Evolutionary conservation across 345 rosid genomes (phyloP).

Genomic region (Eucalyptus polyanthemos): DNA sequence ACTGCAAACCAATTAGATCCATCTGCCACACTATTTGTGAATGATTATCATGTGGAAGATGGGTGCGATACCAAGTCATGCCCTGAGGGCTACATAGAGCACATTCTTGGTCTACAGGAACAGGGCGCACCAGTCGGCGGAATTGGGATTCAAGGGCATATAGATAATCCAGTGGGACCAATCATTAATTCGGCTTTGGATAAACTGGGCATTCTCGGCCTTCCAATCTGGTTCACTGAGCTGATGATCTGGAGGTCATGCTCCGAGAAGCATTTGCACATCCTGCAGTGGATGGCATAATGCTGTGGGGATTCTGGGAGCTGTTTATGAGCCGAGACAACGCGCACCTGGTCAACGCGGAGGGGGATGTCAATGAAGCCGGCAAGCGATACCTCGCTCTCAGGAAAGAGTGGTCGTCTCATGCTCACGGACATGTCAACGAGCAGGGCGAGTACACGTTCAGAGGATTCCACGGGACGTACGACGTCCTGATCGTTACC

Average conservation of each 20-base stretch:
- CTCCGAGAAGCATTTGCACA: slow-evolving; percentile 89
- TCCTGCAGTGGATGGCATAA: slow-evolving; percentile 77
- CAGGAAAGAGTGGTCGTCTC: slow-evolving; percentile 67
- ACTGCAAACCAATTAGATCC: slow-evolving; percentile 59
- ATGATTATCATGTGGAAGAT: slow-evolving; percentile 91
- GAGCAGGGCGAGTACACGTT: slow-evolving; percentile 50
- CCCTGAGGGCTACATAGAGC: slow-evolving; percentile 74
- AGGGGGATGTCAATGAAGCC: slow-evolving; percentile 79
- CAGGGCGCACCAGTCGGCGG: slow-evolving; percentile 88
- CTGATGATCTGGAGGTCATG: slow-evolving; percentile 90
- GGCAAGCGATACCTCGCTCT: slow-evolving; percentile 69
- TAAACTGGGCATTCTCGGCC: slow-evolving; percentile 66
- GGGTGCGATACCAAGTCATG: slow-evolving; percentile 67
- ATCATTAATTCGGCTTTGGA: slow-evolving; percentile 57
- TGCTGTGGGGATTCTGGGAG: slow-evolving; percentile 99
- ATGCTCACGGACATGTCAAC: slow-evolving; percentile 32
- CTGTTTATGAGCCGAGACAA: slow-evolving; percentile 73
- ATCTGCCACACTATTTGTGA: slow-evolving; percentile 59
- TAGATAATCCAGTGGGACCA: slow-evolving; percentile 69
- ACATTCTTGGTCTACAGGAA: slow-evolving; percentile 60
- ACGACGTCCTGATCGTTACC: slow-evolving; percentile 27
- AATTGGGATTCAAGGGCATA: slow-evolving; percentile 89
- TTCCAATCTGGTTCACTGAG: slow-evolving; percentile 97
- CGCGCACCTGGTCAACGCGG: slow-evolving; percentile 79
- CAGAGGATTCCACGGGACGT: slow-evolving; percentile 83